phyloP scores from a whole-genome alignment of 2,329 filamentous ascomycete species.

The Xylogone sp. region DNA sequence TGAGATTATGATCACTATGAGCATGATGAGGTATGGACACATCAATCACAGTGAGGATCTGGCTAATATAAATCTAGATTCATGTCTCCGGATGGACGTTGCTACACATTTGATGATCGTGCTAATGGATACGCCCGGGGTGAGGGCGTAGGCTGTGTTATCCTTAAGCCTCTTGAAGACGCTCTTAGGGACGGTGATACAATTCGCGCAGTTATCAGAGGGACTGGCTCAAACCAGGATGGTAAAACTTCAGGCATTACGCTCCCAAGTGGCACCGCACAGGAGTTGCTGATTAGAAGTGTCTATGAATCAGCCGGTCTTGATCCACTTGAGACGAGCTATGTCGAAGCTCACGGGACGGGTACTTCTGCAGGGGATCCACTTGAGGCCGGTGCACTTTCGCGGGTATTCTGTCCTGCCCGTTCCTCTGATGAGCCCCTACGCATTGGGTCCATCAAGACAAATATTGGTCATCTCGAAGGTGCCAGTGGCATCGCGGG shows the following conservation, averaged over 20 bases:
- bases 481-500: conserved; percentile 16
- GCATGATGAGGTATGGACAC: conserved; percentile 39
- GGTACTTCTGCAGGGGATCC: conserved; percentile 14
- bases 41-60: no score
- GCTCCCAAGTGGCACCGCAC: conserved; percentile 38
- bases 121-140: conserved; percentile 63
- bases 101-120: conserved; percentile 50
- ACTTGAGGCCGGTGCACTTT: conserved; percentile 5
- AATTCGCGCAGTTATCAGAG: conserved; percentile 38
- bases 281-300: conserved; percentile 19
- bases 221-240: conserved; percentile 37
- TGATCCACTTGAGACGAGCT: neutral
- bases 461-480: conserved; percentile 23
- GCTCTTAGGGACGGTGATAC: conserved; percentile 37
- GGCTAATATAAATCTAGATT: no score
- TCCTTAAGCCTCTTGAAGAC: conserved; percentile 52
- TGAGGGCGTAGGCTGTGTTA: conserved; percentile 55
- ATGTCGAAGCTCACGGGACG: conserved; percentile 5
- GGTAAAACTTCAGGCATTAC: conserved; percentile 41
- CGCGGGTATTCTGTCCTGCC: conserved; percentile 14
- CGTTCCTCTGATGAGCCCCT: conserved; percentile 5
- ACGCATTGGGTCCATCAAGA: conserved; percentile 14
- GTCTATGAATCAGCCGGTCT: neutral
- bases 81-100: conserved; percentile 15
- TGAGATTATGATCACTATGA: conserved; percentile 9